Conservation (phyloP, 2,329 filamentous ascomycete genomes). For the Stagonosporopsis rhizophila region DNA sequence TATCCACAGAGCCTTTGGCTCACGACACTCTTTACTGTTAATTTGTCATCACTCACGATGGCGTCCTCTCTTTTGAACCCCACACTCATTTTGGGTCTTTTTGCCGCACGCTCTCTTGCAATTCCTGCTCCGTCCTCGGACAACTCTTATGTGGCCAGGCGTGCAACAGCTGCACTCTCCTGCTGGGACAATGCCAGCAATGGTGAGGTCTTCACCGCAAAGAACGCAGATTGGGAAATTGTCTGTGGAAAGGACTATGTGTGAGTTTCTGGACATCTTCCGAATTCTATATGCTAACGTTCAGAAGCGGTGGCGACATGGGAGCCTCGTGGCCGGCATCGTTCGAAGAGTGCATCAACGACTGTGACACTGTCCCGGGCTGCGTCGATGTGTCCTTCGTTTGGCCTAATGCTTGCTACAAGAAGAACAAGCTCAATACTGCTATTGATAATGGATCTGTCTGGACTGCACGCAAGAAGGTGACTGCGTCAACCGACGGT, state of each 20-base stretch:
- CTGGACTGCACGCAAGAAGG: constrained; percentile 19
- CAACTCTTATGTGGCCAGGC: constrained; percentile 11
- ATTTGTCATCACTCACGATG: constrained; percentile 10
- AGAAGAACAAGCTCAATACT: constrained; percentile 16
- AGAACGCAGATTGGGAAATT: constrained; percentile 15
- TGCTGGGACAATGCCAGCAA: constrained; percentile 17
- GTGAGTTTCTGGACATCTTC: background rate
- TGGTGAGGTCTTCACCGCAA: constrained; percentile 7
- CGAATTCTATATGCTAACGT: background rate
- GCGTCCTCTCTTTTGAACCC: constrained; percentile 17
- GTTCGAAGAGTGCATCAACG: constrained; percentile 17
- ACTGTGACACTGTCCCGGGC: constrained; percentile 5
- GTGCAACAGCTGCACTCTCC: constrained; percentile 12
- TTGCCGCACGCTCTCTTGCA: constrained; percentile 10
- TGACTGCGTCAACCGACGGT: background rate
- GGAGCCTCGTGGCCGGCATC: constrained; percentile 7
- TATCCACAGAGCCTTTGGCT: constrained; percentile 10
- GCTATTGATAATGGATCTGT: constrained; percentile 10
- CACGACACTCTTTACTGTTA: constrained; percentile 13
- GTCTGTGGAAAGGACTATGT: constrained; percentile 16
- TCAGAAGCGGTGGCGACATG: constrained; percentile 7
- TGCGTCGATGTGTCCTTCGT: constrained; percentile 16
- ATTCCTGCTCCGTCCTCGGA: constrained; percentile 8
- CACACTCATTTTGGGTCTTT: constrained; percentile 17
- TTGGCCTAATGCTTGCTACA: constrained; percentile 15